Evolutionary conservation across 148 eudicot species (phyloP).

Genomic region (Spergularia bocconei): DNA sequence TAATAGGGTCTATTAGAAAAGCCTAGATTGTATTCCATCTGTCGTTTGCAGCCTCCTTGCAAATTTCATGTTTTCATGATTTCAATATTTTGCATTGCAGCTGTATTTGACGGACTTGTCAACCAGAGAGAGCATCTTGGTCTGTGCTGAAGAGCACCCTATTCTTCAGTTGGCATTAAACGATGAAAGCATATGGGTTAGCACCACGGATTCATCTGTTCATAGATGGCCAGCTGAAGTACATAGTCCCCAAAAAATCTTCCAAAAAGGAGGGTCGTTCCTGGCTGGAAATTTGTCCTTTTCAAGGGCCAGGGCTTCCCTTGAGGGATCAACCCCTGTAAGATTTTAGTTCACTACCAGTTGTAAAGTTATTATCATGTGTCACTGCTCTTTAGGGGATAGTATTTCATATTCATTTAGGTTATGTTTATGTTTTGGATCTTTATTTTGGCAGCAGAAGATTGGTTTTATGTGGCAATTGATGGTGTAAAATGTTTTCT

Average conservation of each 20-base stretch:
- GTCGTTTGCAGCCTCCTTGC: slow-evolving; percentile 14
- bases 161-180: slow-evolving; percentile 73
- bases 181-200: slow-evolving; percentile 88
- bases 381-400: not conserved
- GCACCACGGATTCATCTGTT: slow-evolving; percentile 89
- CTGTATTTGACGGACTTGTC: slow-evolving; percentile 87
- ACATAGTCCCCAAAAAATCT: slow-evolving; percentile 65
- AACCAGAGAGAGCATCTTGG: slow-evolving; percentile 90
- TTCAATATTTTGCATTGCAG: slow-evolving; percentile 37
- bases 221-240: slow-evolving; percentile 93
- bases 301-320: slow-evolving; percentile 95
- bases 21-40: not conserved
- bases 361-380: not conserved
- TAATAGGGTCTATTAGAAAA: not conserved
- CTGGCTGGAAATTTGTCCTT: slow-evolving; percentile 97
- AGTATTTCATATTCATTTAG: not conserved
- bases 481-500: not conserved
- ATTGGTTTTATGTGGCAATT: not conserved
- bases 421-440: not conserved
- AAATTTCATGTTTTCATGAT: slow-evolving; percentile 13
- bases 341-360: slow-evolving; percentile 27
- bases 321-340: slow-evolving; percentile 92
- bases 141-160: slow-evolving; percentile 81
- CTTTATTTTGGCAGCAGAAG: not conserved
- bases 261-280: slow-evolving; percentile 86